Evolutionary conservation across 176 grass and related monocot species (phyloP).

Genomic region (Phragmites australis): DNA sequence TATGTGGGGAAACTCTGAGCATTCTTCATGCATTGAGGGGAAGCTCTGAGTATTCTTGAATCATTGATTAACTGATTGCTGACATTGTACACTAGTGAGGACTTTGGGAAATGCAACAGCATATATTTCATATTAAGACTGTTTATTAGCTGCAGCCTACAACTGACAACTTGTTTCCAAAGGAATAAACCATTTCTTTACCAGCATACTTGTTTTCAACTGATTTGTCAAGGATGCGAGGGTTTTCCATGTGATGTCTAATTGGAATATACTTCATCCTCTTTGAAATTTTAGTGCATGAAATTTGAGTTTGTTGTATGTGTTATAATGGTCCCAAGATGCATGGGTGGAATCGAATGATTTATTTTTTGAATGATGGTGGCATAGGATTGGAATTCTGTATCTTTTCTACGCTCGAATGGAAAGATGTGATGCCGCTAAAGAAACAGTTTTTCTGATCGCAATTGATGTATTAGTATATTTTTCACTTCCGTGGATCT

Average conservation of each 20-base stretch:
- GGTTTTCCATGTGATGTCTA: neutral
- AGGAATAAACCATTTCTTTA: conserved; percentile 11
- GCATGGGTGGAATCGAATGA: neutral
- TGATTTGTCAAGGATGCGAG: neutral
- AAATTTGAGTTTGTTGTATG: neutral
- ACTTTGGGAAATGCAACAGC: neutral
- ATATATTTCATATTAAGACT: neutral
- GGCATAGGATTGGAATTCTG: too few relatives aligned
- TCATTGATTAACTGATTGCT: neutral
- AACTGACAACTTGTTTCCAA: neutral
- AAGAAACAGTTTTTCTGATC: neutral
- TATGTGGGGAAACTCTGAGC: neutral
- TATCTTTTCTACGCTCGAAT: neutral
- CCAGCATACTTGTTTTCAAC: neutral
- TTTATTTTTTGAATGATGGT: too few relatives aligned
- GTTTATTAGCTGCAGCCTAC: neutral
- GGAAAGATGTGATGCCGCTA: neutral
- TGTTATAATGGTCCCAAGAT: neutral
- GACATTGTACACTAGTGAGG: neutral
- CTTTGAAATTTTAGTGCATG: neutral
- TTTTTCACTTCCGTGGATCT: too few relatives aligned
- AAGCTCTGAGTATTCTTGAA: neutral
- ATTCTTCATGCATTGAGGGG: neutral
- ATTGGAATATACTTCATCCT: neutral
- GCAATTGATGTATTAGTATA: neutral